phyloP scores from a whole-genome alignment of 179 eudicot species.

The Silene coronaria region DNA sequence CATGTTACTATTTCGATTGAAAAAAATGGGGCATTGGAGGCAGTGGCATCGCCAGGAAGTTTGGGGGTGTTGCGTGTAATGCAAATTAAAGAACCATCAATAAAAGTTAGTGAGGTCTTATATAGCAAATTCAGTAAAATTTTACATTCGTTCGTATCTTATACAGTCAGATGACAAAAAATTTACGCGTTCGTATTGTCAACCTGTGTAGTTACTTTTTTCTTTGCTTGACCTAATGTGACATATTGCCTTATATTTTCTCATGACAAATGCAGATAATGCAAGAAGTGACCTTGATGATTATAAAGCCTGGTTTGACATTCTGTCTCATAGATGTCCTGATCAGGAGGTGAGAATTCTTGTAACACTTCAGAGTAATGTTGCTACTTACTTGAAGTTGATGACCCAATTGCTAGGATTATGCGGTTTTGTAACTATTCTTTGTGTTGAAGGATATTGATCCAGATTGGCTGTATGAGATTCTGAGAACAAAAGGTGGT shows the following conservation, averaged over 20 bases:
- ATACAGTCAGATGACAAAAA: neutral
- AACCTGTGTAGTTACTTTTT: neutral
- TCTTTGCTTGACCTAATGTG: too few relatives aligned
- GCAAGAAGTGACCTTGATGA: conserved; percentile 47
- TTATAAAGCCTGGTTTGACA: conserved; percentile 48
- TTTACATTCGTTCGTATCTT: neutral
- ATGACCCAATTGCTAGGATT: neutral
- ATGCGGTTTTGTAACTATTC: neutral
- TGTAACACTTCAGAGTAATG: neutral
- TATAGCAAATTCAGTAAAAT: neutral
- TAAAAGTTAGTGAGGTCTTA: neutral
- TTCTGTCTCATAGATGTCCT: conserved; percentile 37
- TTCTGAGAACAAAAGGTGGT: conserved; percentile 18
- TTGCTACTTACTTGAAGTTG: neutral
- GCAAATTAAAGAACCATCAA: neutral
- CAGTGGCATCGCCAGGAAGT: too few relatives aligned
- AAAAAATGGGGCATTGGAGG: too few relatives aligned
- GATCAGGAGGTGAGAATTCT: conserved; percentile 39
- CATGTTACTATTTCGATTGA: neutral
- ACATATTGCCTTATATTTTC: neutral
- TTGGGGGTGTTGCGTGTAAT: too few relatives aligned
- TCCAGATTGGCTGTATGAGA: conserved; percentile 18
- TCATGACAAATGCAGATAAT: conserved; percentile 43
- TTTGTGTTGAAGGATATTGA: conserved; percentile 36
- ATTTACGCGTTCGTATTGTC: neutral